These are phyloP conservation scores for Climacium dendroides DNA, from an alignment of 225 moss, liverwort and hornwort species.

Conservation along the genomic window DNA sequence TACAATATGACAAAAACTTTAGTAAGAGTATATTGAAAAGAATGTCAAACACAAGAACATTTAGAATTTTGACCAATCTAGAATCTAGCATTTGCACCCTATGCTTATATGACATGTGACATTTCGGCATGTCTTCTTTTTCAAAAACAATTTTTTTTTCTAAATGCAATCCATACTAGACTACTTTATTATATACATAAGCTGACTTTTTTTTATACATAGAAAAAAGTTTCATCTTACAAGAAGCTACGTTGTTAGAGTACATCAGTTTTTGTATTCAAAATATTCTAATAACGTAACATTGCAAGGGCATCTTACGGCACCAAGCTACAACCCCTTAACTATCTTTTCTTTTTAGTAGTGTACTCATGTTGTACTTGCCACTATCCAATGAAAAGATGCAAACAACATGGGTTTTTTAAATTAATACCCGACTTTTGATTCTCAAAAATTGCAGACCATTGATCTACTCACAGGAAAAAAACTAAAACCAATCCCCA, in stretches of 20 bases:
- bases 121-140: neutral
- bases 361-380: neutral
- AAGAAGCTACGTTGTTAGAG: rapidly evolving
- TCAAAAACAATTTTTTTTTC: neutral
- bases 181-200: neutral
- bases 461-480: no score
- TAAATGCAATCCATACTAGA: neutral
- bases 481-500: no score
- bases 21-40: rapidly evolving
- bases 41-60: no score
- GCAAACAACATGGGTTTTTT: no score
- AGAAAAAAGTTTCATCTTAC: neutral
- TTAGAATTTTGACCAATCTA: neutral
- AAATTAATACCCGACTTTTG: no score
- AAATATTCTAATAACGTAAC: neutral
- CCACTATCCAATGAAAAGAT: no score
- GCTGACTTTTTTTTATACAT: rapidly evolving
- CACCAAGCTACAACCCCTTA: neutral
- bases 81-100: neutral
- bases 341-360: neutral
- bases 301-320: rapidly evolving
- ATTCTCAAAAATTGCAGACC: no score
- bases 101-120: neutral
- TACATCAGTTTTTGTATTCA: neutral
- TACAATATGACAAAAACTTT: neutral